These are phyloP conservation scores for Xylariomycetidae sp. DNA, from an alignment of 2,329 filamentous ascomycete species.

Conservation along the genomic window DNA sequence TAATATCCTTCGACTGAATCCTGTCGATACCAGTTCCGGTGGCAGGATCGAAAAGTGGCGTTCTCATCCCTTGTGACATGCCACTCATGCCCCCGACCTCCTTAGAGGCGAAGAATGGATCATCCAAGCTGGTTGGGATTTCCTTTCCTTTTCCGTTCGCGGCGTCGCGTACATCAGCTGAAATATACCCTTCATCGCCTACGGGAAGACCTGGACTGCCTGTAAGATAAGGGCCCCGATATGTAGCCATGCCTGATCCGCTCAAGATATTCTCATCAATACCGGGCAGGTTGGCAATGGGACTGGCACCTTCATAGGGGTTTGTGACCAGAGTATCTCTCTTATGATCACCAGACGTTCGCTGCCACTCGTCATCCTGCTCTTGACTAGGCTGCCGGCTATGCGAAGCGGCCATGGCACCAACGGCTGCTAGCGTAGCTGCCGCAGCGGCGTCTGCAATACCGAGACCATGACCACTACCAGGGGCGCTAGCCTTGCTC, in stretches of 20 bases:
- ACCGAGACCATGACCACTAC: constrained; percentile 36
- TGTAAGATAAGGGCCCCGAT: constrained; percentile 44
- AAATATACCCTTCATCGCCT: constrained; percentile 89
- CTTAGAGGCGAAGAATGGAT: constrained; percentile 61
- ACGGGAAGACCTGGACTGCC: constrained; percentile 57
- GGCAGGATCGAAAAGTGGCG: constrained; percentile 84
- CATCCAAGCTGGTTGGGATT: constrained; percentile 50
- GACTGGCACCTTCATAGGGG: constrained; percentile 62
- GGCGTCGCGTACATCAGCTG: constrained; percentile 53
- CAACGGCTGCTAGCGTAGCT: constrained; percentile 49
- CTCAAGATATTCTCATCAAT: constrained; percentile 46
- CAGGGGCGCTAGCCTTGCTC: constrained; percentile 17
- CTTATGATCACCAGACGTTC: constrained; percentile 59
- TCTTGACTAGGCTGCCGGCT: constrained; percentile 53
- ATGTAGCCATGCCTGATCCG: constrained; percentile 32
- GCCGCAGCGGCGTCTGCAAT: constrained; percentile 45
- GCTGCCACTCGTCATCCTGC: constrained; percentile 60
- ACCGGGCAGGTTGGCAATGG: constrained; percentile 50
- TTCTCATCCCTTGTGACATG: constrained; percentile 86
- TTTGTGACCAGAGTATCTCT: constrained; percentile 64
- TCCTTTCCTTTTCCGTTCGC: constrained; percentile 51
- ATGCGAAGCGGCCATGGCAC: constrained; percentile 40
- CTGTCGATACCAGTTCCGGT: constrained; percentile 84
- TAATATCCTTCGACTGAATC: constrained; percentile 94
- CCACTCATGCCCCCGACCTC: constrained; percentile 72